A percentile compares a stretch with the other conserved stretches of the same genome.
These are phyloP conservation scores for Otatea glauca DNA, from an alignment of 176 grass and related monocot species.

Conservation along the genomic window DNA sequence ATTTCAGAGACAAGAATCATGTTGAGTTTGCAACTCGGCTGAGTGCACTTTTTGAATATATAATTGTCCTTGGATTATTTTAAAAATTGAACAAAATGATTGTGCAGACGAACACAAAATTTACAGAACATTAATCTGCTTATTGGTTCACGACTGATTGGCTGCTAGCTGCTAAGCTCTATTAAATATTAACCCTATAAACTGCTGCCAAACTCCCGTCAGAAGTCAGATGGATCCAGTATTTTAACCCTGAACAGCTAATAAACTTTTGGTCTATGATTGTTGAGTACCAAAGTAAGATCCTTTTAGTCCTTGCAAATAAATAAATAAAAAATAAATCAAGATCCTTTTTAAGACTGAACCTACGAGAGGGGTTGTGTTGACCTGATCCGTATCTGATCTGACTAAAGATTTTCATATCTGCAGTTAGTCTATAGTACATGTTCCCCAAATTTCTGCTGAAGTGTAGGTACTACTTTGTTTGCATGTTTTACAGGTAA, in stretches of 20 bases:
- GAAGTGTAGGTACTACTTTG: constrained; percentile 13
- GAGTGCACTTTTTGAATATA: not conserved
- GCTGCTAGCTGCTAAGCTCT: not conserved
- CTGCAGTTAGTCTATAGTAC: not conserved
- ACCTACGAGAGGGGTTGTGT: not conserved
- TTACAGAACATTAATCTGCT: not conserved
- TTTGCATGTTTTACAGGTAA: constrained; percentile 65
- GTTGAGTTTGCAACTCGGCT: not conserved
- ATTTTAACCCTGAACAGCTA: not conserved
- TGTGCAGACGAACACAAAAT: not conserved
- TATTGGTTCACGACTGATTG: constrained; percentile 5
- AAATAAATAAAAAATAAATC: too few relatives aligned
- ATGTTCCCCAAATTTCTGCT: not conserved
- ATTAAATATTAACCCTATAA: not conserved
- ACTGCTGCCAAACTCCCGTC: not conserved
- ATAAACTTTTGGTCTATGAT: not conserved
- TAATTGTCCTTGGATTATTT: not conserved
- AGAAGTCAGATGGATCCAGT: not conserved
- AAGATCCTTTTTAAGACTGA: not conserved
- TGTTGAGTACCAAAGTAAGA: not conserved
- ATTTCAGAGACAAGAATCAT: not conserved
- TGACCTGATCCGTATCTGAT: constrained; percentile 2
- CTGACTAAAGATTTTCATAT: not conserved
- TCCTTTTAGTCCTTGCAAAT: not conserved
- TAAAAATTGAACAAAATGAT: not conserved